These are phyloP conservation scores for Candida ovalis DNA, from an alignment of 805 yeast species.

Conservation along the genomic window DNA sequence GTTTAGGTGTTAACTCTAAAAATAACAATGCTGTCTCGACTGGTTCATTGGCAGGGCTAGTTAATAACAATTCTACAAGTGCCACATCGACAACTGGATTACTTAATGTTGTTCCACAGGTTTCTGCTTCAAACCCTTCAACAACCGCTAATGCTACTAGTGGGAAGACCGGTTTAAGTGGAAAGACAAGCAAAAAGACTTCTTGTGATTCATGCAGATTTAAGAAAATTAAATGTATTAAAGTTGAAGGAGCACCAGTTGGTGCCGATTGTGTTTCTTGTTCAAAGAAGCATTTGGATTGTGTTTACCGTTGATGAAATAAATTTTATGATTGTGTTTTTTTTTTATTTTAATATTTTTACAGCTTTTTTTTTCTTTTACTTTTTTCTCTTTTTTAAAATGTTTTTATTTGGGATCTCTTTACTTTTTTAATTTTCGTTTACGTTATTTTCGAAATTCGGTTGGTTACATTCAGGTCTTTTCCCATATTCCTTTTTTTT, in stretches of 20 bases:
- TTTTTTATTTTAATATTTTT: neutral
- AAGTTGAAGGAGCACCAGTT: slow-evolving; percentile 19
- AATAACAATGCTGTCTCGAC: neutral
- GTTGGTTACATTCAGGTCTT: neutral
- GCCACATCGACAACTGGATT: neutral
- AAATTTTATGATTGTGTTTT: neutral
- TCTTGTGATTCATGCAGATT: slow-evolving; percentile 32
- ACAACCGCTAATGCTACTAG: neutral
- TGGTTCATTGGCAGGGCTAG: neutral
- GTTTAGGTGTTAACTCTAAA: neutral
- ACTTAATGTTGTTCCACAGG: neutral
- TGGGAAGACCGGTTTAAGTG: slow-evolving; percentile 1
- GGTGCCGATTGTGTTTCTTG: slow-evolving; percentile 26
- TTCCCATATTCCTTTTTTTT: neutral
- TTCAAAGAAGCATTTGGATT: slow-evolving; percentile 26
- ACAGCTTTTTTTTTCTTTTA: too few relatives aligned
- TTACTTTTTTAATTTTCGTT: neutral
- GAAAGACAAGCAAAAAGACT: slow-evolving; percentile 29
- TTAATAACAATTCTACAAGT: neutral
- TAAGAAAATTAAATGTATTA: slow-evolving; percentile 34
- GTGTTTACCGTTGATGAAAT: slow-evolving; percentile 14
- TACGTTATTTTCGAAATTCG: neutral
- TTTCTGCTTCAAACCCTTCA: neutral
- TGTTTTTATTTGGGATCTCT: neutral
- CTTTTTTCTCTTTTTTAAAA: too few relatives aligned